Base-by-base conservation (phyloP, 2,329 filamentous ascomycete genomes). In the Chlorencoelia australis region DNA sequence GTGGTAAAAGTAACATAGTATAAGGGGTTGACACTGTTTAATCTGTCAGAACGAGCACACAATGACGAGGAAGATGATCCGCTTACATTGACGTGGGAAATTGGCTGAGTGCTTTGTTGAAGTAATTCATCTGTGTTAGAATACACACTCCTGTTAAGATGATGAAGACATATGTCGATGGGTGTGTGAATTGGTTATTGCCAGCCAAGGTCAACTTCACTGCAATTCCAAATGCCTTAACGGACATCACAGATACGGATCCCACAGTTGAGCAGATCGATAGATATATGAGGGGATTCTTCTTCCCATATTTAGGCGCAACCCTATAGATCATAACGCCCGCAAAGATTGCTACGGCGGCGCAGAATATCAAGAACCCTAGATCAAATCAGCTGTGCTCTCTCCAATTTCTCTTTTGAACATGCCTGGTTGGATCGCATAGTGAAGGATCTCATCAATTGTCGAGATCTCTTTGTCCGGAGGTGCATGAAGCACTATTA, bases 1-100 rank as follows among this genome's bases (percentile, higher is more conserved):
- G 89, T 96, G 3, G 89, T 95, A 59, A 96, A 96, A 2, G 87
- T 94, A 35, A 96, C 89, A 60, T 96, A 96, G 68, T 96, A 96
- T 17, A 83, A 64, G 4, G 79, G 79, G 49, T 83, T 83, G 33
- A 83, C 79, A 50, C 76, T 82, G 28, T 30, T 5, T 8, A 35
- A 33, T 26, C n/a, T 18, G 25, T 39, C 16, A 39, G 36, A 19
- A 11, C 20, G 6, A 13, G 15, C 11, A 17, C 17, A 36, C 15
- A 15, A 18, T 7, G 17, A 17, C 15, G 7, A 16, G 26, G 14
- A 16, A 20, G 15, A 8, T 7, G 8, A 7, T 15, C 20, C 18
- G 67, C 83, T 59, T 72, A 94, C 88, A 98, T 94, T 52, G 93
- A 94, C 20, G 91, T 95, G 19, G 85, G 89, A 63, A 96, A 98